Percentiles rank a stretch among this genome's conserved stretches.
Evolutionary conservation across 139 green algal species (phyloP).

Genomic region (Picochlorum sp.): DNA sequence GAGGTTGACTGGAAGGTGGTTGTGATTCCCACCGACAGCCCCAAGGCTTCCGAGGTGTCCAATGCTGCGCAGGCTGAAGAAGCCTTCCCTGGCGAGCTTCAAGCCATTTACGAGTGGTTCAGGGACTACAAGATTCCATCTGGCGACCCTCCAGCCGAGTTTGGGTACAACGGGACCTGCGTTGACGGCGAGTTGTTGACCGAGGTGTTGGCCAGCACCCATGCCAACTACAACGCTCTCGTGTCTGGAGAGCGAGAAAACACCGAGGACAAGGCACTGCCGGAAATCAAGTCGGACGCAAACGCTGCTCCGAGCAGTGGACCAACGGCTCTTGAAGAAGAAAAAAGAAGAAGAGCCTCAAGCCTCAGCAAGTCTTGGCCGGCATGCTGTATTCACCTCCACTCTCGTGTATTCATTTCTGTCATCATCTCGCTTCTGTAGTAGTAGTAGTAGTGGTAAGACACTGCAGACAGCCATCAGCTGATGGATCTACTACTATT

Average conservation of each 20-base stretch:
- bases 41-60: slow-evolving; percentile 84
- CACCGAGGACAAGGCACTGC: slow-evolving; percentile 24
- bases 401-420: too few relatives aligned
- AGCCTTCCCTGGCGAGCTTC: slow-evolving; percentile 87
- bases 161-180: slow-evolving; percentile 81
- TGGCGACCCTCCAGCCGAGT: slow-evolving; percentile 90
- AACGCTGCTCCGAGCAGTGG: too few relatives aligned
- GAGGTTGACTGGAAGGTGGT: slow-evolving; percentile 99
- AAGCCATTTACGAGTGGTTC: slow-evolving; percentile 94
- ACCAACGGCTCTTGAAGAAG: too few relatives aligned
- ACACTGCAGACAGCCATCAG: too few relatives aligned
- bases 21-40: slow-evolving; percentile 78
- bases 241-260: slow-evolving; percentile 37
- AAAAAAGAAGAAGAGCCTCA: too few relatives aligned
- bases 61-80: slow-evolving; percentile 94
- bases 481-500: too few relatives aligned
- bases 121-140: slow-evolving; percentile 98
- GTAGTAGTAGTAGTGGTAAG: too few relatives aligned
- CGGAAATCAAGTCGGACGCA: too few relatives aligned
- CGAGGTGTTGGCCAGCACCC: slow-evolving; percentile 43
- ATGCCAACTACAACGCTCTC: slow-evolving; percentile 38
- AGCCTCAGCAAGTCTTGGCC: too few relatives aligned
- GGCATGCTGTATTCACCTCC: too few relatives aligned
- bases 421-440: too few relatives aligned
- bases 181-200: slow-evolving; percentile 9